Evolutionary conservation across 192 early-diverging fungal species (phyloP).

Genomic region (Backusella luteola): DNA sequence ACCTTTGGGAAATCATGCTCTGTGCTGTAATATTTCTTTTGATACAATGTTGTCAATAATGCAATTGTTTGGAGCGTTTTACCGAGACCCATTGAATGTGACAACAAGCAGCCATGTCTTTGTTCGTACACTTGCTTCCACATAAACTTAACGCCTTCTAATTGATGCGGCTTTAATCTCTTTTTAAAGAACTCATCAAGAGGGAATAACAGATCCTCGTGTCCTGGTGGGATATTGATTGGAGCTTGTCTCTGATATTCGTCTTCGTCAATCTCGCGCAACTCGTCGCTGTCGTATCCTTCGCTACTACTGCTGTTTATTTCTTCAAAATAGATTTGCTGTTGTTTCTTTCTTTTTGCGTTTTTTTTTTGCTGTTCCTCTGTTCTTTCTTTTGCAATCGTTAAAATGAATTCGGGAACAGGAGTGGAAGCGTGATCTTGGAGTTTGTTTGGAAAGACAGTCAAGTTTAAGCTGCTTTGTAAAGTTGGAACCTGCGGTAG

Average conservation of each 20-base stretch:
- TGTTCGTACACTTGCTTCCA: constrained; percentile 79
- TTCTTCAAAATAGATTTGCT: neutral
- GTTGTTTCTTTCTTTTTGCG: neutral
- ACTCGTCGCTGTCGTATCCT: neutral
- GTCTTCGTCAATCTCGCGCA: neutral
- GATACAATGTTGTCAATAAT: constrained; percentile 67
- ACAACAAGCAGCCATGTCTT: constrained; percentile 74
- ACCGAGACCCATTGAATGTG: constrained; percentile 82
- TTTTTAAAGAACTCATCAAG: constrained; percentile 10
- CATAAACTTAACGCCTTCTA: constrained; percentile 74
- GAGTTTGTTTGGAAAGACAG: neutral
- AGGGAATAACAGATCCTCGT: neutral
- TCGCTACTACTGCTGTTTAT: neutral
- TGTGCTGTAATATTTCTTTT: constrained; percentile 54
- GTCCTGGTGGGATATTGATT: neutral
- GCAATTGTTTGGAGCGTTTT: constrained; percentile 80
- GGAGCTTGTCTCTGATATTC: neutral
- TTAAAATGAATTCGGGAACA: neutral
- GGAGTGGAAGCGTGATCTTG: neutral
- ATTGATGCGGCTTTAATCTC: constrained; percentile 5
- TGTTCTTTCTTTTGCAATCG: neutral
- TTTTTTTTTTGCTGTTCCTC: neutral
- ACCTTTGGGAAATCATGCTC: constrained; percentile 43
- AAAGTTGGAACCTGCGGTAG: neutral
- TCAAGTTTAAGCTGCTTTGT: neutral